Base-by-base conservation (phyloP, 768 basidiomycete genomes). In the Lactarius vividus region DNA sequence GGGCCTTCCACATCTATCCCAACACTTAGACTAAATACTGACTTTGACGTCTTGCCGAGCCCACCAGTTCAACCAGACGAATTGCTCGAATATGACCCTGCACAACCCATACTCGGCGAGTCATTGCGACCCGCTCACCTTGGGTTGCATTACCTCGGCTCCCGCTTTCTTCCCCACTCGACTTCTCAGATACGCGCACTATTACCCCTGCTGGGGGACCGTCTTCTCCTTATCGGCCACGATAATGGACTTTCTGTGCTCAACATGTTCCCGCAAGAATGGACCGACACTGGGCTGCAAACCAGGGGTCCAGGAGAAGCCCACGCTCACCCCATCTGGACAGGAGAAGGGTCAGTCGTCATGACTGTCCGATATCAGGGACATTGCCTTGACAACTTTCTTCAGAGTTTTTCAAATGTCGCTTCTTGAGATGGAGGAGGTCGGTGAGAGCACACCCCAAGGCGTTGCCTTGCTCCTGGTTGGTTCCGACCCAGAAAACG, bases 81-180 rank as follows among this genome's bases (percentile, higher is more conserved):
- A 20, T n/a, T 35, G 11, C 58, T 67, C 3, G 61, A 62, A 26
- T 57, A 55, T 29, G 64, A 70, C 16, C 58, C 68, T 8, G 44
- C 61, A 58, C 75, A 79, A 42, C 83, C 81, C 53, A 79, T 82
- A 63, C 72, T 81, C 26, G 82, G 80, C 73, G 84, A 86, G 72
- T 77, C 69, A 26, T 78, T 85, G n/a, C 73, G 75, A 18, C 89
- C 91, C 0, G 86, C 83, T 1, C 89, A 86, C 71, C 77, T 92
- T 26, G 83, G 82, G 67, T 75, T 94, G 57, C 87, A 88, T 71
- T 84, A 90, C 49, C 93, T 94, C 73, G 92, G 92, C 26, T 94
- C 92, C 23, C 84, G 92, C 18, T 94, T 94, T 74, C 79, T 94
- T 39, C 92, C 92, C 13, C 92, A 94, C 71, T 78, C 91, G 18